Conservation (phyloP, 225 moss, liverwort and hornwort genomes). For the Antitrichia curtipendula region DNA sequence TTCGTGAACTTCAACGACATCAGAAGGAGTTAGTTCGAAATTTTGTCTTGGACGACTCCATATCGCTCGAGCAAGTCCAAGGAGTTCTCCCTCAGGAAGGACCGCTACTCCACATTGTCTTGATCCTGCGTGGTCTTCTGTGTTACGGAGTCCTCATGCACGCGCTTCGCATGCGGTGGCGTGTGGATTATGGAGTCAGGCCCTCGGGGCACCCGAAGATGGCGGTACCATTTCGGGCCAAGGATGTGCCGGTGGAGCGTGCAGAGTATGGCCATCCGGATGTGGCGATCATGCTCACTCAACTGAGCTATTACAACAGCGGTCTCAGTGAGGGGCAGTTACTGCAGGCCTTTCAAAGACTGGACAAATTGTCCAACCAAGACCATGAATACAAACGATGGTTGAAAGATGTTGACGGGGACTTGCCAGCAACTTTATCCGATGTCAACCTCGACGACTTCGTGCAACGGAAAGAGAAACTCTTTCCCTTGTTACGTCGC, state of each 20-base stretch:
- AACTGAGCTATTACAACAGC: conserved; percentile 24
- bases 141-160: conserved; percentile 12
- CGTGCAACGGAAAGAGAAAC: background rate
- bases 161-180: conserved; percentile 16
- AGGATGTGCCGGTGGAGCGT: conserved; percentile 25
- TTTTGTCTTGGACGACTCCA: background rate
- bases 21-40: background rate
- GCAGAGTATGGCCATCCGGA: conserved; percentile 25
- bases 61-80: background rate
- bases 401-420: background rate
- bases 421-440: background rate
- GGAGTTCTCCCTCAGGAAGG: background rate
- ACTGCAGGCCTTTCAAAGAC: conserved; percentile 8
- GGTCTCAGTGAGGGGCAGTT: conserved; percentile 7
- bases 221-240: conserved; percentile 24
- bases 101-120: background rate
- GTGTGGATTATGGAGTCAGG: conserved; percentile 21
- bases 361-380: background rate
- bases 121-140: conserved; percentile 19
- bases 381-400: conserved; percentile 16
- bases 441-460: conserved; percentile 19
- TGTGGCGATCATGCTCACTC: conserved; percentile 27
- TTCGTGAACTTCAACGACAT: background rate
- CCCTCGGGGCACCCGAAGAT: conserved; percentile 6
- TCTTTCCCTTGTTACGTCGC: conserved; percentile 9